Evolutionary conservation across 148 eudicot species (phyloP).

Genomic region (Rhododendron griersonianum): DNA sequence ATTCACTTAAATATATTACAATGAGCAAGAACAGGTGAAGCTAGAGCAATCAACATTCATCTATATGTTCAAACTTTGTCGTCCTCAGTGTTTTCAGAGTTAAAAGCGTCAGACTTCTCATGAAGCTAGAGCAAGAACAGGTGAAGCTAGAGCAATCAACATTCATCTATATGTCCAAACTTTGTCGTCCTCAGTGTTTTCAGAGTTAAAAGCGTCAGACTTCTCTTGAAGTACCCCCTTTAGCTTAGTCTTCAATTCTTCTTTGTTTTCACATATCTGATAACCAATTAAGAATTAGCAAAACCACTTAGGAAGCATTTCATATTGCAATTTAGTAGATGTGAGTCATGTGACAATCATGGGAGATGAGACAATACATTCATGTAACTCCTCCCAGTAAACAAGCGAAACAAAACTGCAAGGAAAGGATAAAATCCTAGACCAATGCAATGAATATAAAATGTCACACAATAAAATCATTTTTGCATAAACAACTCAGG

Average conservation of each 20-base stretch:
- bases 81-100: constrained; percentile 55
- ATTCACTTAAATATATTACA: background rate
- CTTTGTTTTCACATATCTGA: constrained; percentile 71
- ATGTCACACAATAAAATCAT: too few relatives aligned
- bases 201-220: constrained; percentile 69
- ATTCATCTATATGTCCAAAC: constrained; percentile 25
- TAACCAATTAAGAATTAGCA: constrained; percentile 11
- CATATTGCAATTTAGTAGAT: background rate
- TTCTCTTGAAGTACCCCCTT: constrained; percentile 73
- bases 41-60: background rate
- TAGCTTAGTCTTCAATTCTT: constrained; percentile 71
- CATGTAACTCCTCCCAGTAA: background rate
- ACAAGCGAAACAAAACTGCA: too few relatives aligned
- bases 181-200: constrained; percentile 75
- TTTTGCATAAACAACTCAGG: too few relatives aligned
- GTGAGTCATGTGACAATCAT: background rate
- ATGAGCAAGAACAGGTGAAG: background rate
- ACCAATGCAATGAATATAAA: too few relatives aligned
- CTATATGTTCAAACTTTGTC: constrained; percentile 59
- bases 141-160: background rate
- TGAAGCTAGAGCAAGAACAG: constrained; percentile 22
- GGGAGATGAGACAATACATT: background rate
- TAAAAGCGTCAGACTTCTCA: constrained; percentile 75
- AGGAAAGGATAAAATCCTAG: too few relatives aligned
- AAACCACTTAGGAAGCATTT: constrained; percentile 1